phyloP scores from a whole-genome alignment of 2,329 filamentous ascomycete genomes.

The Ceratocystis huliohia region DNA sequence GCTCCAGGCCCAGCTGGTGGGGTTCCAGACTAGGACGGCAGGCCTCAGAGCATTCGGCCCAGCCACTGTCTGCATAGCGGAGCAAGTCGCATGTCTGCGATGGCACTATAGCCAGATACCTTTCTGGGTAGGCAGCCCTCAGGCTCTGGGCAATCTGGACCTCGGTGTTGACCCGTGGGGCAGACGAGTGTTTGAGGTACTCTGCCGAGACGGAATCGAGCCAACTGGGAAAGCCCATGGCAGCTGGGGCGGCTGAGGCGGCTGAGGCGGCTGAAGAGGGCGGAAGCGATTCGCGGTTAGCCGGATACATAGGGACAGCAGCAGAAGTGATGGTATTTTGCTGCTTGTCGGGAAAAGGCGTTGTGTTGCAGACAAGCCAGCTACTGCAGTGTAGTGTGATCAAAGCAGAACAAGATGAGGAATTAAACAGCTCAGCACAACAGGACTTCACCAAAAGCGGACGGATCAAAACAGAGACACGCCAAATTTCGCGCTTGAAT shows the following conservation, averaged over 20 bases:
- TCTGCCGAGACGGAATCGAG: slow-evolving; percentile 22
- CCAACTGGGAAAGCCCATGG: background rate
- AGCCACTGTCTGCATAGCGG: slow-evolving; percentile 32
- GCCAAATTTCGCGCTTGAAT: too few relatives aligned
- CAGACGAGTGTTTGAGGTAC: slow-evolving; percentile 32
- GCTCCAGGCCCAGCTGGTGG: background rate
- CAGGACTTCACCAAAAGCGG: background rate
- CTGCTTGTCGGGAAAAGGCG: background rate
- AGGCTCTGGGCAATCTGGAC: slow-evolving; percentile 32
- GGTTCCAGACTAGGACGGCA: background rate
- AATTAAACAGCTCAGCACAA: background rate
- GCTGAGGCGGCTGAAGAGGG: background rate
- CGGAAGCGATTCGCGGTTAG: background rate
- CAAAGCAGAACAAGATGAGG: background rate
- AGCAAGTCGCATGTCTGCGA: slow-evolving; percentile 30
- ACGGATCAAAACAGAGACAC: background rate
- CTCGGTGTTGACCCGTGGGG: slow-evolving; percentile 33
- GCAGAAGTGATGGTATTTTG: background rate
- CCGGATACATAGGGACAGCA: background rate
- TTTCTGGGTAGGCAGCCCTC: slow-evolving; percentile 33
- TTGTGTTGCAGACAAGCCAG: background rate
- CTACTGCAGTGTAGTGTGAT: background rate
- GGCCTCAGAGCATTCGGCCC: slow-evolving; percentile 25
- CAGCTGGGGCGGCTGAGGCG: background rate
- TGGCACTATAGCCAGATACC: slow-evolving; percentile 32